A percentile compares a stretch with the other conserved stretches of the same genome.
These are phyloP conservation scores for Babesia ovata DNA, from an alignment of 169 alveolate species.

Conservation along the genomic window DNA sequence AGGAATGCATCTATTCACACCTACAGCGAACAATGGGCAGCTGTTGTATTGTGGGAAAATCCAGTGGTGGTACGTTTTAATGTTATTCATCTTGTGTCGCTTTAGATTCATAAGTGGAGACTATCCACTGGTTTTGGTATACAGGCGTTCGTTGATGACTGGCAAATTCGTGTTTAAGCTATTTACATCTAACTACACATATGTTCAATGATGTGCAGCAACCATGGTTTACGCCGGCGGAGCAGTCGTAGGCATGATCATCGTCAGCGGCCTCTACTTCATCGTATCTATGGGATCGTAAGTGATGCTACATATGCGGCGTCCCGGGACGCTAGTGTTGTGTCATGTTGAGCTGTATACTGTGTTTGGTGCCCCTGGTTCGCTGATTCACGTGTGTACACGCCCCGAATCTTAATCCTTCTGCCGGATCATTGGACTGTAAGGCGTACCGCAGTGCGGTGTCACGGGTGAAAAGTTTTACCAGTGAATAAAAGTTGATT, in stretches of 20 bases:
- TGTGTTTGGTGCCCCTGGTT: background rate
- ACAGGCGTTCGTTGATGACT: no score
- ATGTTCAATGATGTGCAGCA: constrained; percentile 22
- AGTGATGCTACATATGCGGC: constrained; percentile 1
- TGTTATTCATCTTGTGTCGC: background rate
- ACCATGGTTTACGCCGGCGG: constrained; percentile 52
- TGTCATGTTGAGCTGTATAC: background rate
- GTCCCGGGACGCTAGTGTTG: no score
- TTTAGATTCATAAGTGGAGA: no score
- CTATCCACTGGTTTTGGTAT: no score
- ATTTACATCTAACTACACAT: background rate
- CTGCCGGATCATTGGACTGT: no score
- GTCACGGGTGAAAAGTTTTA: no score
- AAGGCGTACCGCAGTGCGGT: no score
- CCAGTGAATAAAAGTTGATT: no score
- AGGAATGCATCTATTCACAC: constrained; percentile 22
- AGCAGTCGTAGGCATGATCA: constrained; percentile 46
- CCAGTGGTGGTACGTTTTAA: constrained; percentile 19
- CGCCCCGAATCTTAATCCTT: no score
- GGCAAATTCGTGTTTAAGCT: no score
- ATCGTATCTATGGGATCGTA: constrained; percentile 53
- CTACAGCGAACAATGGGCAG: constrained; percentile 1
- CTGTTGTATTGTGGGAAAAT: constrained; percentile 27
- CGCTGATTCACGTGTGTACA: background rate
- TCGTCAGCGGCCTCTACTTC: constrained; percentile 53